Conservation (phyloP, 352 stramenopile species). For the Phytophthora foliorum region DNA sequence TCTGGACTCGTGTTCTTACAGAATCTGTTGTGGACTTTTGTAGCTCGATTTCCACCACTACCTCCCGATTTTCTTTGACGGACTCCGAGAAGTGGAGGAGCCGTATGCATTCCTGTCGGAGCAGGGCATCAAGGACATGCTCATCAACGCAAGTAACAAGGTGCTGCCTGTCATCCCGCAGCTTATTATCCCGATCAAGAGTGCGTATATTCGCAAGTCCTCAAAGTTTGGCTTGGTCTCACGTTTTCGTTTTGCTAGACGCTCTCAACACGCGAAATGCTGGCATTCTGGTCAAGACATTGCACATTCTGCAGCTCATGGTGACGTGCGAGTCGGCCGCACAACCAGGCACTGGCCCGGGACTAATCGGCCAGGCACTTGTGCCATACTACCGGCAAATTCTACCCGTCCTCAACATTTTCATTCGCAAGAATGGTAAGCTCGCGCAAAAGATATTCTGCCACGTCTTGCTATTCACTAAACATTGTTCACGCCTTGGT, state of each 20-base stretch:
- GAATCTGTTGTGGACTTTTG: constrained; percentile 1
- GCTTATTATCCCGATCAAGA: constrained; percentile 99
- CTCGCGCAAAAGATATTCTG: background rate
- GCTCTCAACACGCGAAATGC: constrained; percentile 95
- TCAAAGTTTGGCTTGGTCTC: background rate
- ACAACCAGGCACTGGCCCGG: constrained; percentile 78
- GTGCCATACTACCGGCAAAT: constrained; percentile 99
- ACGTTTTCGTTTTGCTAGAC: constrained; percentile 40
- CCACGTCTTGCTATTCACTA: background rate
- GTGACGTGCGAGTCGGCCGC: constrained; percentile 93
- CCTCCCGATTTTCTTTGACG: constrained; percentile 98
- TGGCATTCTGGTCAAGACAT: constrained; percentile 96
- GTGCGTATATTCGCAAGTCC: constrained; percentile 39
- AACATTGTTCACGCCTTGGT: background rate
- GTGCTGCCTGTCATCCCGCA: constrained; percentile 97
- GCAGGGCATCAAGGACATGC: constrained; percentile 98
- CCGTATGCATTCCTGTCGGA: constrained; percentile 97
- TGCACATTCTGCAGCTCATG: constrained; percentile 97
- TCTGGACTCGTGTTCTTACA: background rate
- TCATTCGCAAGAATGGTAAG: constrained; percentile 95
- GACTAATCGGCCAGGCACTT: constrained; percentile 95
- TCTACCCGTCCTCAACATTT: constrained; percentile 97
- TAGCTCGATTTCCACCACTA: constrained; percentile 99
- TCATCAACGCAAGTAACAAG: constrained; percentile 95
- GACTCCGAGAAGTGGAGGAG: constrained; percentile 96